Evolutionary conservation across 805 yeast genomes (phyloP), one percentile per base, ranked within the genome.

Genomic region (Maudiozyma bulderi): DNA sequence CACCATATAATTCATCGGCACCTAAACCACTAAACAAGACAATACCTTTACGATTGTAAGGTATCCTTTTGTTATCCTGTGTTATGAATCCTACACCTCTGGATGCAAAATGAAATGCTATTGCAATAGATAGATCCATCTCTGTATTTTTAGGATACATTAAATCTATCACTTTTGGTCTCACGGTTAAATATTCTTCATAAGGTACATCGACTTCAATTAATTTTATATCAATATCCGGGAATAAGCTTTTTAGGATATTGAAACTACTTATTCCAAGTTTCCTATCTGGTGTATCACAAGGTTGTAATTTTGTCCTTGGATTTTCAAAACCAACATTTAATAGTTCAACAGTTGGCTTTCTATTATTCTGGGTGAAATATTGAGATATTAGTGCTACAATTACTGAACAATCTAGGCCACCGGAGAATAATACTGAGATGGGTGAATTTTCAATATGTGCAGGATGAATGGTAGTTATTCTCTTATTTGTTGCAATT

Each of bases 1-100:
- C 99, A 0, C 96, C 99, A 71, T 86, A 90, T 15, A 93, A 68
- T 65, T 93, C 99, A 68, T 93, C 99, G 0, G 99, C 99, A 1
- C 99, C 99, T 10, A 93, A 72, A 0, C 99, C 99, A 47, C 96
- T 86, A 35, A 93, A 70, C 8, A 93, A 64, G 0, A 93, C 95
- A 54, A 80, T 77, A 8, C 88, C 76, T 8, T 66, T 62, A 15
- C 89, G 76, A 2, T 60, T 53, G 56, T 81, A 3, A n/a, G 40
- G 30, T 5, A 30, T 20, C 1, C 20, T 9, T 2, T 28, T 14
- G 28, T 46, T 29, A n/a, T 1, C 52, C 6, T 33, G 58, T 1
- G 45, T 52, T 14, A 53, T 48, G 11, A 49, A 56, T 0, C 84
- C 80, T 8, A 53, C 45, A 8, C 85, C 86, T 52, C 78, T 72